phyloP scores from a whole-genome alignment of 306 rosid species.

The Crotalaria pallida region DNA sequence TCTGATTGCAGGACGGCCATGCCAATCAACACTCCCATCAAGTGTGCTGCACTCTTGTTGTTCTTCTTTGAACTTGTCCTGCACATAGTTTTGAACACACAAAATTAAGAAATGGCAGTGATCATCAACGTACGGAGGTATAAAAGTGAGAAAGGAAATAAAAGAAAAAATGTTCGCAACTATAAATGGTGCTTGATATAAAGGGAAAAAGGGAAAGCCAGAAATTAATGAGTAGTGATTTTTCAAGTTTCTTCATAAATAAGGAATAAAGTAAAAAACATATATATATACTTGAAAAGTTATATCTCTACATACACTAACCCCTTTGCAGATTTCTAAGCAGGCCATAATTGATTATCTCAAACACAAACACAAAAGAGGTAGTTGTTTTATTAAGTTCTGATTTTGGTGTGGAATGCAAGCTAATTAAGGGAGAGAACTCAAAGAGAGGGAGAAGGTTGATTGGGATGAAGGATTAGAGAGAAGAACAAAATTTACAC shows the following conservation, averaged over 20 bases:
- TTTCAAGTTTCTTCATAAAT: not conserved
- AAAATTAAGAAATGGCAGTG: not conserved
- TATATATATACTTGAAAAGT: not conserved
- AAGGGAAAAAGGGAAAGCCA: not conserved
- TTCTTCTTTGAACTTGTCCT: constrained; percentile 52
- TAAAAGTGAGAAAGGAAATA: not conserved
- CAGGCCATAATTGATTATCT: constrained; percentile 49
- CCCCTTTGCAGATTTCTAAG: constrained; percentile 54
- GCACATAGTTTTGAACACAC: not conserved
- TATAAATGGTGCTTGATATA: not conserved
- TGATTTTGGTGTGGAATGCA: not conserved
- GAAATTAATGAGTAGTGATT: not conserved
- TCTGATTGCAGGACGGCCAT: constrained; percentile 71
- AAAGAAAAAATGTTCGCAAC: not conserved
- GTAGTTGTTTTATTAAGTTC: not conserved
- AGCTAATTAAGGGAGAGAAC: not conserved
- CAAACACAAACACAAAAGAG: not conserved
- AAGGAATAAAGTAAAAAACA: not conserved
- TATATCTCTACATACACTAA: not conserved
- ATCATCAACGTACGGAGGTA: not conserved
- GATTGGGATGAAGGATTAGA: constrained; percentile 5
- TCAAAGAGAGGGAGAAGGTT: constrained; percentile 23
- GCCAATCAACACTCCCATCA: constrained; percentile 88
- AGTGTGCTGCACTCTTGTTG: constrained; percentile 46
- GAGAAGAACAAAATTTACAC: constrained; percentile 26